Base-by-base conservation (phyloP, 768 basidiomycete species). In the Hydnomerulius pinastri region DNA sequence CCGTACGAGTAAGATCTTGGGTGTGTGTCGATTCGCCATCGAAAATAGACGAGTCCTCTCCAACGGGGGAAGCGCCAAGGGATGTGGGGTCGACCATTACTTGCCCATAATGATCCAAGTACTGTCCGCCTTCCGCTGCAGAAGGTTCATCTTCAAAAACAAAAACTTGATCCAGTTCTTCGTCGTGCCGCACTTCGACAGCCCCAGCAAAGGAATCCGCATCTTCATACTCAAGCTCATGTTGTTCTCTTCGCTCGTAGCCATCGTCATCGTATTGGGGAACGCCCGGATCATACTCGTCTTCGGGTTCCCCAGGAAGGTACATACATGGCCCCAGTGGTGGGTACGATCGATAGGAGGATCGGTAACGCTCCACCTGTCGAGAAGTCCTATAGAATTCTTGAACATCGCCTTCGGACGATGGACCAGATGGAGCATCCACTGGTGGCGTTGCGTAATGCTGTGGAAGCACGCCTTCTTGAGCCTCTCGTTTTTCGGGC, bases 241-340 rank as follows among this genome's bases (percentile, higher is more conserved):
- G 18, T 23, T 1, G n/a, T 24, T 27, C 20, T 10, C 10, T 43
- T 12, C 4, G 29, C 2, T 44, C 50, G 11, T 35, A 9, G 6
- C 18, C 48, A 12, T 48, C 43, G 17, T 48, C 56, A 46, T 6
- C 13, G 12, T 25, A 30, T 45, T 40, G 50, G 35, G 3, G n/a
- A 25, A 2, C 48, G 46, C 50, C 37, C 41, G 37, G 44, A 47
- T 53, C 45, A 32, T n/a, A 17, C 9, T 1, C 6, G 18, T 10
- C 42, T 32, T 48, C 48, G 21, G 28, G 25, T 15, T 28, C 57
- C 17, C 43, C 38, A 6, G 28, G 13, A 30, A 30, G 9, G 39
- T 57, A 53, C n/a, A 15, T 15, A 33, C 15, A 33, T n/a, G 46
- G 33, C 24, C 28, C 30, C 20, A 5, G 27, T 23, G 29, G 15